Conservation (phyloP, 2,329 filamentous ascomycete species). For the Colletotrichum sansevieriae region DNA sequence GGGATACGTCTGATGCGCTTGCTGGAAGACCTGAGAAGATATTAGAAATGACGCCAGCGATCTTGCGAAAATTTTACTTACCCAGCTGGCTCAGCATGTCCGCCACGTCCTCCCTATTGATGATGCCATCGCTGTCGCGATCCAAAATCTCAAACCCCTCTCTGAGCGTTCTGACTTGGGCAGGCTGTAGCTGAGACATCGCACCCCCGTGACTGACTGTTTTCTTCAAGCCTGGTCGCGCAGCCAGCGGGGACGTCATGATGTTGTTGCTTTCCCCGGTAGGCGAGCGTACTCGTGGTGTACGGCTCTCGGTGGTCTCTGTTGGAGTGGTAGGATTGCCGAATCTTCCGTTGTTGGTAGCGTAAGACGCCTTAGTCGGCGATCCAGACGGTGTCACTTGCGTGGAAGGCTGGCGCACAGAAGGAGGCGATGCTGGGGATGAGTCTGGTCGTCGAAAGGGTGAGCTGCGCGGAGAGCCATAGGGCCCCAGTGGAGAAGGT, state of each 20-base stretch:
- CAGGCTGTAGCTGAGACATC: slow-evolving; percentile 80
- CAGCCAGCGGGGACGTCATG: slow-evolving; percentile 54
- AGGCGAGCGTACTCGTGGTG: slow-evolving; percentile 49
- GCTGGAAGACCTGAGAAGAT: slow-evolving; percentile 76
- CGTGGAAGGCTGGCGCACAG: slow-evolving; percentile 67
- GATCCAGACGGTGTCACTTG: slow-evolving; percentile 70
- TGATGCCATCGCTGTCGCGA: slow-evolving; percentile 84
- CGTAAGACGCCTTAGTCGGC: slow-evolving; percentile 61
- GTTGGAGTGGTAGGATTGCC: slow-evolving; percentile 58
- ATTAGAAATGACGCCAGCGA: slow-evolving; percentile 4
- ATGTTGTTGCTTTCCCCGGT: slow-evolving; percentile 46
- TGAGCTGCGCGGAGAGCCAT: slow-evolving; percentile 76
- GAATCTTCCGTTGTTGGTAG: slow-evolving; percentile 48
- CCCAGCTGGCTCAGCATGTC: slow-evolving; percentile 91
- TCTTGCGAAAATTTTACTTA: slow-evolving; percentile 50
- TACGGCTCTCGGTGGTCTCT: slow-evolving; percentile 54
- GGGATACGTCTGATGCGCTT: slow-evolving; percentile 76
- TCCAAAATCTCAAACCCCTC: slow-evolving; percentile 96
- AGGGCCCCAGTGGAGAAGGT: slow-evolving; percentile 75
- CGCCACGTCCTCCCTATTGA: slow-evolving; percentile 85
- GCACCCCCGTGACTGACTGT: slow-evolving; percentile 63
- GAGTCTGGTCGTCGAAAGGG: slow-evolving; percentile 71
- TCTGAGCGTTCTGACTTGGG: slow-evolving; percentile 87
- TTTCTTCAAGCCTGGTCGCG: slow-evolving; percentile 50
- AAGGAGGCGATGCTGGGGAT: slow-evolving; percentile 74